Evolutionary conservation across 1,284 basidiomycete genomes (phyloP).

Genomic region (Leccinum huronense): DNA sequence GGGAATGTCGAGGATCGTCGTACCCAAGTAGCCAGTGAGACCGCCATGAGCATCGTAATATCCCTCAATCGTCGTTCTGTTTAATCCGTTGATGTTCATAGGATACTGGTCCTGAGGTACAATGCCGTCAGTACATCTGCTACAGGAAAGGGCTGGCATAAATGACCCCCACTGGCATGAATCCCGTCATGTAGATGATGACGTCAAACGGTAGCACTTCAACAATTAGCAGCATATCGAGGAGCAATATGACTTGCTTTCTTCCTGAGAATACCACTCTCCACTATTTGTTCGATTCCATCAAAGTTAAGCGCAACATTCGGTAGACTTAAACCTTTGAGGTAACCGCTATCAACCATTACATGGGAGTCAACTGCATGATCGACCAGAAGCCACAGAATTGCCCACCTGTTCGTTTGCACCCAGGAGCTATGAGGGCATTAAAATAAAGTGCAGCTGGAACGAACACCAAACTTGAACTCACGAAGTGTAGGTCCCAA

Average conservation of each 20-base stretch:
- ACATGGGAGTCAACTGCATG: conserved; percentile 1
- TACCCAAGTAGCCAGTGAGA: conserved; percentile 38
- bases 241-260: conserved; percentile 24
- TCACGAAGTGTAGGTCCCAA: conserved; percentile 40
- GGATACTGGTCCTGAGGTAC: conserved; percentile 28
- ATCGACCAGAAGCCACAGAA: not conserved
- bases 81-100: conserved; percentile 31
- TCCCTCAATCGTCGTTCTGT: conserved; percentile 30
- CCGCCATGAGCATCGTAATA: conserved; percentile 39
- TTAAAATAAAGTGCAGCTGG: not conserved
- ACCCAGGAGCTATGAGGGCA: conserved; percentile 34
- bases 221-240: not conserved
- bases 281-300: conserved; percentile 38
- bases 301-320: conserved; percentile 45
- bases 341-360: conserved; percentile 41
- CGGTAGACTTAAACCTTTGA: conserved; percentile 39
- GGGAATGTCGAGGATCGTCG: conserved; percentile 38
- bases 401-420: conserved; percentile 36
- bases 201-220: conserved; percentile 33
- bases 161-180: conserved; percentile 23
- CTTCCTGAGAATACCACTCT: conserved; percentile 39
- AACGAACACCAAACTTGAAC: conserved; percentile 10
- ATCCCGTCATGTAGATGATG: conserved; percentile 38
- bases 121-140: conserved; percentile 5
- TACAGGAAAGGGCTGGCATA: not conserved